Conservation (phyloP, 768 basidiomycete genomes). For the Pleurotus pulmonarius region DNA sequence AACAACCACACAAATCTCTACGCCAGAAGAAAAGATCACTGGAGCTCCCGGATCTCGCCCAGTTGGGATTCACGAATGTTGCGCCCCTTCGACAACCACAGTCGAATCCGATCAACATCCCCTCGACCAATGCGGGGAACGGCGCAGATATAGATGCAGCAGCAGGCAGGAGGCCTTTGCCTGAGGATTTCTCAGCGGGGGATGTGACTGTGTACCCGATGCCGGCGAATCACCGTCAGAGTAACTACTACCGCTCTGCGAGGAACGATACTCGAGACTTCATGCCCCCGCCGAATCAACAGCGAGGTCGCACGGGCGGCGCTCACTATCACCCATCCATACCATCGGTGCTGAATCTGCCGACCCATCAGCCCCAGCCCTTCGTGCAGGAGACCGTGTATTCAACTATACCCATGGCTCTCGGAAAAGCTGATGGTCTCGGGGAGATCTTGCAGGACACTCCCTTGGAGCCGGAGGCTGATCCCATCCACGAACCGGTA, state of each 20-base stretch:
- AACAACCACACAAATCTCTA: slow-evolving; percentile 54
- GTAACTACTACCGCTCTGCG: background rate
- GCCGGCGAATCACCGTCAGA: background rate
- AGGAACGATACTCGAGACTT: slow-evolving; percentile 7
- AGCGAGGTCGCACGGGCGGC: slow-evolving; percentile 28
- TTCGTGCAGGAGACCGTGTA: slow-evolving; percentile 58
- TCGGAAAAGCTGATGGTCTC: slow-evolving; percentile 30
- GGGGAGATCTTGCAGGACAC: slow-evolving; percentile 10
- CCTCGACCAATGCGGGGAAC: slow-evolving; percentile 16
- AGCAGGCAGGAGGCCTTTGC: slow-evolving; percentile 18
- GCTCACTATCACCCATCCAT: slow-evolving; percentile 37
- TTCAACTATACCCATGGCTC: slow-evolving; percentile 58
- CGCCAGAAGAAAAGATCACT: slow-evolving; percentile 69
- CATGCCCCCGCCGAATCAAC: slow-evolving; percentile 14
- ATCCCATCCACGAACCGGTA: slow-evolving; percentile 24
- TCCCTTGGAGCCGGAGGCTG: slow-evolving; percentile 11
- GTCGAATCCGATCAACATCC: slow-evolving; percentile 38
- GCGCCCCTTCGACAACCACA: slow-evolving; percentile 11
- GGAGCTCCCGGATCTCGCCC: slow-evolving; percentile 69
- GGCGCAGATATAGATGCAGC: slow-evolving; percentile 23
- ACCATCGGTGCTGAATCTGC: slow-evolving; percentile 33
- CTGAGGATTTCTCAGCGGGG: slow-evolving; percentile 16
- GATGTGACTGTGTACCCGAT: slow-evolving; percentile 11
- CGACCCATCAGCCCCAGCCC: slow-evolving; percentile 26
- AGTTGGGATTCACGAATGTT: slow-evolving; percentile 21